phyloP scores from a whole-genome alignment of 2,329 filamentous ascomycete species.

The Neonectria neomacrospora region DNA sequence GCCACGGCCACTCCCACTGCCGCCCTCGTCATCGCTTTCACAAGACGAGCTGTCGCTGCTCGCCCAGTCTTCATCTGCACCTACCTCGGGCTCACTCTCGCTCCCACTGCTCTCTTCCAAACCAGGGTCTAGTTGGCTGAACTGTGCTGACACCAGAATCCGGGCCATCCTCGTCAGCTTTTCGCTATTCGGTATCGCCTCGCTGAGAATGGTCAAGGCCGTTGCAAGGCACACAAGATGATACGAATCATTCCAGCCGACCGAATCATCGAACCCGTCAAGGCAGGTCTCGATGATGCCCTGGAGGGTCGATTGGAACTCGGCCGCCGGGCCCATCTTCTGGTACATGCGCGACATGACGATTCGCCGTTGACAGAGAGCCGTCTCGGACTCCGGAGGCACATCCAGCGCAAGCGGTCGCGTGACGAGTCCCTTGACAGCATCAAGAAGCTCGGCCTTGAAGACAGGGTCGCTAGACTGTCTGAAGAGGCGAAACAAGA shows the following conservation, averaged over 20 bases:
- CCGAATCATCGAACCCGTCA: conserved; percentile 34
- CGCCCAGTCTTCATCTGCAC: not conserved
- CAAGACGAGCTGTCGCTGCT: not conserved
- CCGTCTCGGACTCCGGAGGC: conserved; percentile 25
- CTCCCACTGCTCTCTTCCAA: not conserved
- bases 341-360: conserved; percentile 39
- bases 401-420: conserved; percentile 38
- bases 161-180: conserved; percentile 31
- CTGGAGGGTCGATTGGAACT: conserved; percentile 39
- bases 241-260: conserved; percentile 41
- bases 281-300: conserved; percentile 35
- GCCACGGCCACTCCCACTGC: not conserved
- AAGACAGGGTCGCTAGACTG: conserved; percentile 32
- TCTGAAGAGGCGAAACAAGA: conserved; percentile 37
- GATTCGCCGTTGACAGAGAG: conserved; percentile 27
- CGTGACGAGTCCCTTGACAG: conserved; percentile 28
- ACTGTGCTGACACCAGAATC: conserved; percentile 41
- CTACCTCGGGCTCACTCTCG: not conserved
- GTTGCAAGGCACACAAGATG: conserved; percentile 33
- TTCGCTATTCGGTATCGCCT: conserved; percentile 19
- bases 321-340: conserved; percentile 37
- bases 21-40: not conserved
- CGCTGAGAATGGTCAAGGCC: conserved; percentile 33
- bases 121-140: conserved; percentile 33
- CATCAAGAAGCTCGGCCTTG: conserved; percentile 34